Base-by-base conservation (phyloP, 108 stramenopile species). In the Asterionellopsis glacialis region DNA sequence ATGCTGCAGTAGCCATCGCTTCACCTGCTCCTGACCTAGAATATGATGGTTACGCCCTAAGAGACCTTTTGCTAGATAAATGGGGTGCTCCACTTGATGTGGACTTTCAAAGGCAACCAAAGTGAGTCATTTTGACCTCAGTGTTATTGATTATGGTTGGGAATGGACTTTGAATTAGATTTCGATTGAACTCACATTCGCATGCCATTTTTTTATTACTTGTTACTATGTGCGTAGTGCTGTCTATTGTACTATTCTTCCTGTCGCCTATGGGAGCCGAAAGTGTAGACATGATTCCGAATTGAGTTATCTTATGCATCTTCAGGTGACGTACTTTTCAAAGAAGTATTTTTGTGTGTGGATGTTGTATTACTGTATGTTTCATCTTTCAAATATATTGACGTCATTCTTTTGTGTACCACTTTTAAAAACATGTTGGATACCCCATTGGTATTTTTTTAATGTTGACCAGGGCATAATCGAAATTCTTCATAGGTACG, bases 71-170 rank as follows among this genome's bases (percentile, higher is more conserved):
- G 16, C 25, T 64, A 10, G 64, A 39, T 3, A 70, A 70, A 62
- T 70, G 63, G 63, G 64, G 64, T 24, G 69, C 54, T 13, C 64
- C 69, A 14, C 48, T 70, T 0, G 69, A 70, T 51, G 50, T 70
- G 11, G 69, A 70, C 43, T 70, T 70, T 39, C 63, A 64, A 51
- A 24, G 5, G 41, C 48, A 33, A 33, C 33, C 33, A 2, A 33
- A 33, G 2, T 33, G 33, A 33, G 33, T 33, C 33, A 7, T 7
- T 7, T 33, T 33, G 33, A 33, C 5, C 7, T 33, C 7, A 33
- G 2, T 33, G 5, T 7, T 5, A 33, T 33, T 33, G 33, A 33
- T 33, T 33, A 33, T 33, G 7, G 7, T 7, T 7, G 33, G 7
- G 33, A 33, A 33, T 33, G 33, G 33, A 7, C 5, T 33, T 33